Evolutionary conservation across 2,329 filamentous ascomycete species (phyloP), one percentile per base, ranked within the genome.

Genomic region (Botrytis deweyae): DNA sequence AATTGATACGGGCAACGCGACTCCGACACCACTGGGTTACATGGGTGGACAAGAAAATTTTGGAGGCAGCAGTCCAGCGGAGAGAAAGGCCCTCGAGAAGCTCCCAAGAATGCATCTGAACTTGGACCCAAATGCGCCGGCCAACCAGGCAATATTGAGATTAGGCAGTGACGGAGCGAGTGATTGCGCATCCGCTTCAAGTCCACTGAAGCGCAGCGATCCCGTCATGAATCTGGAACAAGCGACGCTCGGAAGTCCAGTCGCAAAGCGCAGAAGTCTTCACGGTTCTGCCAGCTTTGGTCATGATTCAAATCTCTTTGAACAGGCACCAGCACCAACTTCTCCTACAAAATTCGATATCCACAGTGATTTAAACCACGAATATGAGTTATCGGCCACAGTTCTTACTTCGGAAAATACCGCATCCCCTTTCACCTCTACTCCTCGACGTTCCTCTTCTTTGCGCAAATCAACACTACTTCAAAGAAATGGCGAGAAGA

Each of bases 121-220:
- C 78, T 82, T 89, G 49, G 89, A 91, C 79, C 83, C 87, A 4
- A 75, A 72, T 67, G 87, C 86, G 46, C 85, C 87, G 38, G 85
- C 87, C 5, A 86, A 87, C 76, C 83, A 85, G 75, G 82, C 84
- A 22, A 82, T 87, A 46, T 82, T 88, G 62, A 87, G 87, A 76
- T 81, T 88, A n/a, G 78, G 79, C 49, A 80, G 86, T 25, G 88
- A 89, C 70, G 81, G 81, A 29, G 84, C 83, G 66, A 81, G 77
- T 49, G 80, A 81, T 69, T 67, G 64, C 69, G 83, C 88, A 29
- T 85, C 88, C 33, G 89, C 90, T 75, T 90, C 92, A 9, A 97
- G 95, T 81, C 95, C 95, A 8, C 85, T 98, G 78, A 98, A 98
- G 87, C 91, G 96, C 78, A 95, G 92, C 80, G 95, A 98, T 84